Conservation (phyloP, 768 basidiomycete species). For the Rhodotorula babjevae region DNA sequence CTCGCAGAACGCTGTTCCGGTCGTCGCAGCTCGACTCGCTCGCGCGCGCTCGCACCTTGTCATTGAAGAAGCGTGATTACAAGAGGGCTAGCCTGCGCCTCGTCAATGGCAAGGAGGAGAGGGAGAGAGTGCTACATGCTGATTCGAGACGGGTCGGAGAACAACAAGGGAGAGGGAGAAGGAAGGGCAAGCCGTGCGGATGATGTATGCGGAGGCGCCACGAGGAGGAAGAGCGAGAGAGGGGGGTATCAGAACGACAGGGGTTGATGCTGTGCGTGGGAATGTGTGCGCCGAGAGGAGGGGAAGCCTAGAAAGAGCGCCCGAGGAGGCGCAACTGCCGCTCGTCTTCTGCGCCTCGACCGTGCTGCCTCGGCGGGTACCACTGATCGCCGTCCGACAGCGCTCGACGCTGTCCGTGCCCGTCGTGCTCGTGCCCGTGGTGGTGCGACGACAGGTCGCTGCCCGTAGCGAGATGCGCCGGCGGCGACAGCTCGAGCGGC, state of each 20-base stretch:
- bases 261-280: neutral
- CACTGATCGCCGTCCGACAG: neutral
- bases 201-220: too few species aligned
- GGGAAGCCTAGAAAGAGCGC: neutral
- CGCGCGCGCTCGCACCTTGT: too few species aligned
- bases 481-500: neutral
- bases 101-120: too few species aligned
- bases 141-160: too few species aligned
- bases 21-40: too few species aligned
- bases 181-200: too few species aligned
- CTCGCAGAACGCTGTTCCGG: too few species aligned
- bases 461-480: neutral
- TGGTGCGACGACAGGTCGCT: neutral
- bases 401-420: neutral
- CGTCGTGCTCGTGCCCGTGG: neutral
- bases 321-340: slow-evolving; percentile 22
- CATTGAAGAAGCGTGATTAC: too few species aligned
- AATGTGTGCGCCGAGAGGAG: neutral
- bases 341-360: slow-evolving; percentile 28
- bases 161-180: too few species aligned
- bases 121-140: too few species aligned
- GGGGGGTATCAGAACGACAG: neutral
- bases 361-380: neutral
- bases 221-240: too few species aligned
- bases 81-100: too few species aligned